phyloP scores from a whole-genome alignment of 2,329 filamentous ascomycete species.

The Microcyclosporella mali region DNA sequence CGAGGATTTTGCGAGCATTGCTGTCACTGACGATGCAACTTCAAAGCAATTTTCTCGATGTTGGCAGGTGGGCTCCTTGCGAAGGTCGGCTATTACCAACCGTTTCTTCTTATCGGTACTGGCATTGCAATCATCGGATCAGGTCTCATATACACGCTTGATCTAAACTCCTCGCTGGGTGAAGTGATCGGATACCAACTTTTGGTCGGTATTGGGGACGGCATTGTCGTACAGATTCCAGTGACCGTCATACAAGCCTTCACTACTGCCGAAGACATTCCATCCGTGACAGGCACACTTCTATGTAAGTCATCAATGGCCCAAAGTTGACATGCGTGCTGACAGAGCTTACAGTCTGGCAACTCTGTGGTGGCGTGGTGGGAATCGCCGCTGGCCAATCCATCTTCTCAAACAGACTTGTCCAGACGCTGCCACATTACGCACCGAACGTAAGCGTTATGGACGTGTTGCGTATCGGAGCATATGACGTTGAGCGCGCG shows the following conservation, averaged over 20 bases:
- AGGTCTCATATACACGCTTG: conserved; percentile 39
- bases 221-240: conserved; percentile 35
- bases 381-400: conserved; percentile 36
- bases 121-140: conserved; percentile 7
- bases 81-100: too few relatives aligned
- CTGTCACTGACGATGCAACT: too few relatives aligned
- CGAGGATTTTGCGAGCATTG: too few relatives aligned
- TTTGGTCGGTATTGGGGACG: conserved; percentile 39
- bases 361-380: conserved; percentile 37
- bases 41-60: too few relatives aligned
- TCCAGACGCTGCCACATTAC: conserved; percentile 33
- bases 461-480: too few relatives aligned
- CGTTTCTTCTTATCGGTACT: background rate
- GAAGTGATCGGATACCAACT: conserved; percentile 46
- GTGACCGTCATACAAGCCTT: conserved; percentile 36
- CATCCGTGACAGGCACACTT: conserved; percentile 32
- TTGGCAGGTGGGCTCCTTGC: too few relatives aligned
- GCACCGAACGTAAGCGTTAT: too few relatives aligned
- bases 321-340: conserved; percentile 31
- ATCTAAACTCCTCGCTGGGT: conserved; percentile 30
- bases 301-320: conserved; percentile 18
- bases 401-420: conserved; percentile 37
- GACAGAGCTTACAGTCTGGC: conserved; percentile 34
- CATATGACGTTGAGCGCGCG: too few relatives aligned
- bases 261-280: conserved; percentile 32